These are phyloP conservation scores for Gracilaria gracilis DNA, from an alignment of 23 red algal species.

Conservation along the genomic window DNA sequence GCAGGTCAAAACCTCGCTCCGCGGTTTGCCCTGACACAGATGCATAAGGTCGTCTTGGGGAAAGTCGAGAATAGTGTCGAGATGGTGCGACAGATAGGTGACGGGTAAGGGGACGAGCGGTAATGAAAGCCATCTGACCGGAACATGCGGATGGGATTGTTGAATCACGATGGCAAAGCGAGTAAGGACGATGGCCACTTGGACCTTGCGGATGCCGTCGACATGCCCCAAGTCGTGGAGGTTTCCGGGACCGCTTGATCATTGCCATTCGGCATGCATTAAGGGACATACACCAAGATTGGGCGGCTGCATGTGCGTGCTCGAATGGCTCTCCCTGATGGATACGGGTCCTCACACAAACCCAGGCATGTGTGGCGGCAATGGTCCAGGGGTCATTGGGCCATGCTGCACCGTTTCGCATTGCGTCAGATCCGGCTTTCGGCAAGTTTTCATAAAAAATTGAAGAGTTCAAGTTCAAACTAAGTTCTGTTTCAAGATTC, in stretches of 20 bases:
- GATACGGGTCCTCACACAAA: neutral
- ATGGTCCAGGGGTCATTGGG: too few relatives aligned
- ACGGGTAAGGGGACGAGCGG: slow-evolving; percentile 14
- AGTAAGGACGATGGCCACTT: neutral
- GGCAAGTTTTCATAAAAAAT: too few relatives aligned
- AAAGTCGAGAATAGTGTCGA: neutral
- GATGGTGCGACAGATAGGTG: neutral
- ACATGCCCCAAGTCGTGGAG: neutral
- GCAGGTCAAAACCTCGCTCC: slow-evolving; percentile 51
- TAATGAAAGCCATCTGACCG: slow-evolving; percentile 24
- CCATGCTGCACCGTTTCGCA: too few relatives aligned
- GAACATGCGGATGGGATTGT: neutral
- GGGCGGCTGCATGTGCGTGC: neutral
- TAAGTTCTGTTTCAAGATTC: too few relatives aligned
- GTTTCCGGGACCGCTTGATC: neutral
- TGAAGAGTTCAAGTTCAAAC: too few relatives aligned
- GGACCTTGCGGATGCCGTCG: neutral
- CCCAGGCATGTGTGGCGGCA: neutral
- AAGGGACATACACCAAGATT: neutral
- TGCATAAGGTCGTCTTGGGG: slow-evolving; percentile 26
- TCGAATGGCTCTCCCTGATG: neutral
- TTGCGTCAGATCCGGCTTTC: too few relatives aligned
- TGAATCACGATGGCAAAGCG: neutral
- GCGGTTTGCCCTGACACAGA: slow-evolving; percentile 28
- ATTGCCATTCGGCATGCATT: neutral